Conservation (phyloP, 2,329 filamentous ascomycete species). For the Phyllosticta citrichinensis region DNA sequence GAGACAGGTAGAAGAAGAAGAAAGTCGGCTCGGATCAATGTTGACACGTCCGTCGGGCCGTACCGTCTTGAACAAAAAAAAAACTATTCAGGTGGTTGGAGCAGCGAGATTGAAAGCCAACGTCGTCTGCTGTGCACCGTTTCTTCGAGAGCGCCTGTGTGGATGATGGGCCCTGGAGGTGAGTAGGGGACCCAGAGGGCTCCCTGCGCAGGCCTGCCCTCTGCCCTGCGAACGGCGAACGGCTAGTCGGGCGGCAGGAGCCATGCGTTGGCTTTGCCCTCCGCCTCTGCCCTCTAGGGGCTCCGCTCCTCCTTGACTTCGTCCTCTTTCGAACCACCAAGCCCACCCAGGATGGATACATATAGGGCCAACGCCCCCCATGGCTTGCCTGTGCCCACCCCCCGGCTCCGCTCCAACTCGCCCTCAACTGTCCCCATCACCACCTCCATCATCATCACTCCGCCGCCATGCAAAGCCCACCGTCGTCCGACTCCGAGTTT, state of each 20-base stretch:
- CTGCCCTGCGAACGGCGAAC: background rate
- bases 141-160: no score
- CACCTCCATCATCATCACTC: background rate
- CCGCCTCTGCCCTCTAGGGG: background rate
- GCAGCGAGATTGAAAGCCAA: no score
- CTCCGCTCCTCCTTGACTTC: background rate
- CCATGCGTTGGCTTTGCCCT: background rate
- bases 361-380: background rate
- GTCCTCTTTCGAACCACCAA: background rate
- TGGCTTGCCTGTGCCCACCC: background rate
- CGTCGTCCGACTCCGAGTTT: background rate
- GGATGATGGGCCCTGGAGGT: no score
- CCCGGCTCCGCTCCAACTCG: background rate
- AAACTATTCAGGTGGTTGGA: no score
- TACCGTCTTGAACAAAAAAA: background rate
- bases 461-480: slow-evolving; percentile 11
- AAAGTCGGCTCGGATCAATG: background rate
- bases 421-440: background rate
- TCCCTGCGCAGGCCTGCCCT: no score
- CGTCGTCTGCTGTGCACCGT: no score
- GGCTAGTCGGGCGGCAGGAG: slow-evolving; percentile 10
- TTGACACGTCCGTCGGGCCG: background rate
- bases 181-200: no score
- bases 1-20: background rate
- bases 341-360: background rate